Percentiles rank a stretch among this genome's conserved stretches.
phyloP scores from a whole-genome alignment of 768 basidiomycete genomes.

The Suillus luteus region DNA sequence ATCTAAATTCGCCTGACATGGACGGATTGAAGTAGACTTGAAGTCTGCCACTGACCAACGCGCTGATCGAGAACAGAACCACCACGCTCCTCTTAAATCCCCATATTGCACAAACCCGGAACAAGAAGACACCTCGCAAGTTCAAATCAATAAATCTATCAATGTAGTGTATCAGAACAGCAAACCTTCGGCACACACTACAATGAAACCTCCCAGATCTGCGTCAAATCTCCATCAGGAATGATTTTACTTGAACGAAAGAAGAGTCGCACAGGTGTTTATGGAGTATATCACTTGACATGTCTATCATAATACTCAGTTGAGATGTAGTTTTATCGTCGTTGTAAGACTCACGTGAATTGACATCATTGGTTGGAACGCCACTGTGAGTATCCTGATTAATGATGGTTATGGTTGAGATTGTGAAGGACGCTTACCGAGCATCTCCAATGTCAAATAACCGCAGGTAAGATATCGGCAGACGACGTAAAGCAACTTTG shows the following conservation, averaged over 20 bases:
- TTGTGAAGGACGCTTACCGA: neutral
- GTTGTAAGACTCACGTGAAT: neutral
- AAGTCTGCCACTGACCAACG: neutral
- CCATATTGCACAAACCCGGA: conserved; percentile 4
- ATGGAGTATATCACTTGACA: conserved; percentile 3
- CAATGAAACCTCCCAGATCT: conserved; percentile 1
- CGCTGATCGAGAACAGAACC: neutral
- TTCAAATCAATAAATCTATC: too few relatives aligned
- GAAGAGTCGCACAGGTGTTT: neutral
- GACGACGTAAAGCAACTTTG: conserved; percentile 14
- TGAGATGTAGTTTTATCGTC: neutral
- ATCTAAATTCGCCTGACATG: neutral
- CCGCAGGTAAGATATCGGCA: conserved; percentile 10
- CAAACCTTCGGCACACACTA: conserved; percentile 8
- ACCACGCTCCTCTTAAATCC: conserved; percentile 1
- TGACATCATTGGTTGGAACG: conserved; percentile 4
- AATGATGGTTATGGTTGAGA: too few relatives aligned
- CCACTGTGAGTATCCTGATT: neutral
- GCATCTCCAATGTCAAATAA: neutral
- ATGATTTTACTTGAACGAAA: neutral
- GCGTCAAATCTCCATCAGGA: neutral
- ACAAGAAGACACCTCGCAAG: neutral
- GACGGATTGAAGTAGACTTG: neutral
- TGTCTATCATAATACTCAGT: neutral
- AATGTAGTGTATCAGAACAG: too few relatives aligned